phyloP scores from a whole-genome alignment of 768 basidiomycete genomes.

The Amanita molliuscula region DNA sequence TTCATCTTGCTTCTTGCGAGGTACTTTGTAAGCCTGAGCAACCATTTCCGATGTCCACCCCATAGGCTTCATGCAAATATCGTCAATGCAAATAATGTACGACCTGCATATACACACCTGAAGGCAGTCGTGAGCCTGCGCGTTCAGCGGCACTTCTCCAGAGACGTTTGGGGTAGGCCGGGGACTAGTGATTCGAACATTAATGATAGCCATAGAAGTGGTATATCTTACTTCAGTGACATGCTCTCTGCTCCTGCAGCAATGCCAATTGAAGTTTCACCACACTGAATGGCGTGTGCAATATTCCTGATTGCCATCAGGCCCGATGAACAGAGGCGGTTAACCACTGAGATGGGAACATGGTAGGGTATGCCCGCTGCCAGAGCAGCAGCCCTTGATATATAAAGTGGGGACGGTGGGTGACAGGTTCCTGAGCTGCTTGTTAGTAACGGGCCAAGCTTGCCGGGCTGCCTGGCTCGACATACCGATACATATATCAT shows the following conservation, averaged over 20 bases:
- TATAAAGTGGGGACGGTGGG: conserved; percentile 70
- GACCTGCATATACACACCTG: conserved; percentile 34
- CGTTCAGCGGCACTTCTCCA: conserved; percentile 42
- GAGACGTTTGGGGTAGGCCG: conserved; percentile 65
- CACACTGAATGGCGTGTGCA: conserved; percentile 75
- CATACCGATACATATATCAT: conserved; percentile 79
- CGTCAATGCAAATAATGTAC: background rate
- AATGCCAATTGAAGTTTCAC: conserved; percentile 80
- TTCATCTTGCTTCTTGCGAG: conserved; percentile 78
- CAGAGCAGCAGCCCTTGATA: conserved; percentile 80
- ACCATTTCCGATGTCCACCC: conserved; percentile 95
- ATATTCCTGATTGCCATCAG: conserved; percentile 89
- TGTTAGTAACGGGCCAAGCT: background rate
- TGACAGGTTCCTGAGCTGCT: conserved; percentile 60
- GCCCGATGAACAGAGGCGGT: conserved; percentile 90
- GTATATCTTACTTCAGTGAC: conserved; percentile 54
- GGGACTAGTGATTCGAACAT: conserved; percentile 30
- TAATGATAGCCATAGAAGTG: conserved; percentile 2
- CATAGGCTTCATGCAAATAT: conserved; percentile 52
- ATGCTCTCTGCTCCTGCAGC: conserved; percentile 81
- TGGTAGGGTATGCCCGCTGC: conserved; percentile 82
- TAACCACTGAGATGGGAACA: conserved; percentile 85
- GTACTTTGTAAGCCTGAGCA: conserved; percentile 65
- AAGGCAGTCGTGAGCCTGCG: conserved; percentile 66
- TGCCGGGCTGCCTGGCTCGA: background rate